A percentile compares a stretch with the other conserved stretches of the same genome.
These are phyloP conservation scores for Fusarium guadeloupense DNA, from an alignment of 2,329 filamentous ascomycete species.

Conservation along the genomic window DNA sequence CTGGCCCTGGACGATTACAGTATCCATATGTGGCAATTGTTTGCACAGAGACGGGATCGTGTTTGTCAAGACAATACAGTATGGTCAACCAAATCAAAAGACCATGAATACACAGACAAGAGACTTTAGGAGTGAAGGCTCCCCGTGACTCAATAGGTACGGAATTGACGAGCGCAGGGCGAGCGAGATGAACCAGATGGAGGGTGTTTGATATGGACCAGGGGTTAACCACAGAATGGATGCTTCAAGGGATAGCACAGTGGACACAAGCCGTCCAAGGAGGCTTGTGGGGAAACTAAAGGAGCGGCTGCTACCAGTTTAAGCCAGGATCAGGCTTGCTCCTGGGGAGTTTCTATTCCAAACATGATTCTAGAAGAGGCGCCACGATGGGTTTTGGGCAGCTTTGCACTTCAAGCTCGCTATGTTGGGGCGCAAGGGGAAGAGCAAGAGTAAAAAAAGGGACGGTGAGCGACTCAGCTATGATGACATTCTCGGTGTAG, in stretches of 20 bases:
- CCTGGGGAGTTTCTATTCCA: constrained; percentile 40
- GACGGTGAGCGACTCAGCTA: constrained; percentile 32
- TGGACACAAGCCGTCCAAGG: constrained; percentile 17
- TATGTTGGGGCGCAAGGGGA: constrained; percentile 22
- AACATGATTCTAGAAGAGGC: constrained; percentile 42
- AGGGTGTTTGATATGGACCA: constrained; percentile 38
- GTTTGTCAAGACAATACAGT: constrained; percentile 8
- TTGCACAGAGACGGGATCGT: constrained; percentile 14
- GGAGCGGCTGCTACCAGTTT: constrained; percentile 22
- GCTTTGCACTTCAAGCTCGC: constrained; percentile 11
- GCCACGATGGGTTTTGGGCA: constrained; percentile 26
- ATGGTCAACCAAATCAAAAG: constrained; percentile 9
- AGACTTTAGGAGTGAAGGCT: not conserved
- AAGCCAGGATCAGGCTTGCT: constrained; percentile 31
- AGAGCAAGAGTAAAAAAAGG: constrained; percentile 12
- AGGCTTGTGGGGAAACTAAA: constrained; percentile 39
- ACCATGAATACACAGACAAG: constrained; percentile 6
- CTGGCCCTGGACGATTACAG: constrained; percentile 26
- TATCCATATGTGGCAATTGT: constrained; percentile 30
- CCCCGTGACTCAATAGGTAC: constrained; percentile 2
- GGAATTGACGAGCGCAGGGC: constrained; percentile 33
- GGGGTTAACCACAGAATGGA: constrained; percentile 18
- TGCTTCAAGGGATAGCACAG: constrained; percentile 31
- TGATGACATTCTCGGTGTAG: constrained; percentile 34
- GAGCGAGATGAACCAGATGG: constrained; percentile 39